These are phyloP conservation scores for Opeltia flavorubescens DNA, from an alignment of 495 filamentous ascomycete genomes.

Conservation along the genomic window DNA sequence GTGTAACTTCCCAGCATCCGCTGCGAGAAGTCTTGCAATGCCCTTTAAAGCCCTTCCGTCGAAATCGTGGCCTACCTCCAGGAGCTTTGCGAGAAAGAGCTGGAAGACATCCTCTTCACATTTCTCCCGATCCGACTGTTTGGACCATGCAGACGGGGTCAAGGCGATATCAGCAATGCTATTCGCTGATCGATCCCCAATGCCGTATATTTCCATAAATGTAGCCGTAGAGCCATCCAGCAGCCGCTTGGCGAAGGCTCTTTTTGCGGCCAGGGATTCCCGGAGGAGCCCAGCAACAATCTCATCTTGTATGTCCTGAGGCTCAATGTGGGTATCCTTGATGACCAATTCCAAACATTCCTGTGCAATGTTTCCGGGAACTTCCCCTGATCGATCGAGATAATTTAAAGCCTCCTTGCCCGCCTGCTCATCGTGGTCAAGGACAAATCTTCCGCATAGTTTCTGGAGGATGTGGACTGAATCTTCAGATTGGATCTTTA, in stretches of 20 bases:
- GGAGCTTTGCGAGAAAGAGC: conserved; percentile 48
- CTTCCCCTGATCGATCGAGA: conserved; percentile 37
- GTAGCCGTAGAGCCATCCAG: conserved; percentile 34
- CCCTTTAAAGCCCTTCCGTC: conserved; percentile 47
- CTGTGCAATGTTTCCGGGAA: conserved; percentile 36
- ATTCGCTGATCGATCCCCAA: conserved; percentile 47
- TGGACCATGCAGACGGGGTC: conserved; percentile 42
- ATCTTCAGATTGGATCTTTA: conserved; percentile 35
- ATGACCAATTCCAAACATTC: conserved; percentile 42
- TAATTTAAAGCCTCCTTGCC: conserved; percentile 43
- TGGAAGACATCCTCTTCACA: conserved; percentile 51
- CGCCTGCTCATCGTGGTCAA: conserved; percentile 34
- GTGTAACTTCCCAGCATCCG: conserved; percentile 44
- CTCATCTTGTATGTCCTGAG: conserved; percentile 35
- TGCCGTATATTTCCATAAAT: conserved; percentile 43
- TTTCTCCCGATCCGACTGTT: conserved; percentile 30
- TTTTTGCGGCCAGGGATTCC: conserved; percentile 40
- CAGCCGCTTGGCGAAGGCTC: conserved; percentile 36
- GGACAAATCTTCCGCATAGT: conserved; percentile 39
- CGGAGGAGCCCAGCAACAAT: conserved; percentile 46
- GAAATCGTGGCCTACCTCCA: conserved; percentile 44
- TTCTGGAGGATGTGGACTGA: conserved; percentile 32
- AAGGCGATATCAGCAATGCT: conserved; percentile 42
- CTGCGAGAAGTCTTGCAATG: conserved; percentile 45
- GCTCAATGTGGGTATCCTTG: conserved; percentile 24